Percentiles rank a stretch among this genome's conserved stretches.
Conservation (phyloP, 495 filamentous ascomycete genomes). For the Amphirosellinia nigrospora region DNA sequence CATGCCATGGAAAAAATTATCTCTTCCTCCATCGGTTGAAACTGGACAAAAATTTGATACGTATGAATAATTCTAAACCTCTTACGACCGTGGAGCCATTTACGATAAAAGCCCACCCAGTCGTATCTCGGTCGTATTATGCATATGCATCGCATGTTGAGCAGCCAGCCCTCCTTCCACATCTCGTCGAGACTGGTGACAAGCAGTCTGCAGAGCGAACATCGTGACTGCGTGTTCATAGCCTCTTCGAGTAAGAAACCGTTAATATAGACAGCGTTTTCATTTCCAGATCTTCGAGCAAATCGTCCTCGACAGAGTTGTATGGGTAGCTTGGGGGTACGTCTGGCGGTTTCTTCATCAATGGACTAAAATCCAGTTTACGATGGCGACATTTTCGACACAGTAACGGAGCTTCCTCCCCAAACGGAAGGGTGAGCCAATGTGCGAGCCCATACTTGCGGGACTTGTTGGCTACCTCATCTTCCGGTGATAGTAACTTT, state of each 20-base stretch:
- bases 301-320: background rate
- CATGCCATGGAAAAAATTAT: background rate
- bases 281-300: background rate
- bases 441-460: background rate
- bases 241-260: slow-evolving; percentile 15
- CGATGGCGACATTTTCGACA: slow-evolving; percentile 2
- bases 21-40: slow-evolving; percentile 10
- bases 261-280: slow-evolving; percentile 3
- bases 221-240: background rate
- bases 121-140: slow-evolving; percentile 19
- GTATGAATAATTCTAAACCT: background rate
- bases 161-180: background rate
- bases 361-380: slow-evolving; percentile 6
- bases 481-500: background rate
- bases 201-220: slow-evolving; percentile 5
- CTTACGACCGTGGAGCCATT: background rate
- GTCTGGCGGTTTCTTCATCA: background rate
- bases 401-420: background rate
- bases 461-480: background rate
- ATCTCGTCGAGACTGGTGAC: background rate
- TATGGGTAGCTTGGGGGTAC: background rate
- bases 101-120: background rate
- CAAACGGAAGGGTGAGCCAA: background rate
- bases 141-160: slow-evolving; percentile 4
- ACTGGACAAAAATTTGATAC: slow-evolving; percentile 9